phyloP scores from a whole-genome alignment of 768 basidiomycete genomes.

The Xerocomus spinulosus region DNA sequence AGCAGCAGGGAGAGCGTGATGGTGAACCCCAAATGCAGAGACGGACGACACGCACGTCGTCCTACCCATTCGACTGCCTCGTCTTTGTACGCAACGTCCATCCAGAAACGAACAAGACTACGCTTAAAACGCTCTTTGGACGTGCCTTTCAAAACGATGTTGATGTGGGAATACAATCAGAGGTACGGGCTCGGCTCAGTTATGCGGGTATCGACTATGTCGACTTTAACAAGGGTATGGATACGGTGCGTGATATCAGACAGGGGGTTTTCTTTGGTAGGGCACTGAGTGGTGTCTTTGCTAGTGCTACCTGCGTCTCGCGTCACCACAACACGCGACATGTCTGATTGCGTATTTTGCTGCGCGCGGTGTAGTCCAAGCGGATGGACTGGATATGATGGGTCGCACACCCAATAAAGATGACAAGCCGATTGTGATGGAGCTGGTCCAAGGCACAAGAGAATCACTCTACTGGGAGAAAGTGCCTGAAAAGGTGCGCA shows the following conservation, averaged over 20 bases:
- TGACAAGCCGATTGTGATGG: slow-evolving; percentile 38
- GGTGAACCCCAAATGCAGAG: background rate
- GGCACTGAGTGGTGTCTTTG: background rate
- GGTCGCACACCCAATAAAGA: slow-evolving; percentile 31
- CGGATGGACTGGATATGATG: slow-evolving; percentile 49
- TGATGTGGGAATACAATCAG: background rate
- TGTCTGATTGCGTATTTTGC: slow-evolving; percentile 45
- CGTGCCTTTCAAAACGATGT: slow-evolving; percentile 32
- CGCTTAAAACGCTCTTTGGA: slow-evolving; percentile 56
- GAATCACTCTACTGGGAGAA: slow-evolving; percentile 79
- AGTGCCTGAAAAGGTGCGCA: slow-evolving; percentile 67
- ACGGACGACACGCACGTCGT: slow-evolving; percentile 25
- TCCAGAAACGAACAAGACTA: slow-evolving; percentile 76
- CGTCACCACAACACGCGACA: slow-evolving; percentile 44
- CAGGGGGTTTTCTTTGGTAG: background rate
- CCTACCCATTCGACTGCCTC: slow-evolving; percentile 63
- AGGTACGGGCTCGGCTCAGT: background rate
- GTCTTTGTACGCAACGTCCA: slow-evolving; percentile 69
- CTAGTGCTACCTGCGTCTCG: slow-evolving; percentile 71
- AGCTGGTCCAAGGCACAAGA: slow-evolving; percentile 56
- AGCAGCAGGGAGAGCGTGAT: background rate
- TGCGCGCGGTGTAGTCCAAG: slow-evolving; percentile 36
- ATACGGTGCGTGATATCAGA: slow-evolving; percentile 44
- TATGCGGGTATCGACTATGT: slow-evolving; percentile 62
- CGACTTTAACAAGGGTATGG: slow-evolving; percentile 75